Percentiles rank a stretch among this genome's conserved stretches.
Conservation (phyloP, 768 basidiomycete genomes). For the Saitozyma podzolica region DNA sequence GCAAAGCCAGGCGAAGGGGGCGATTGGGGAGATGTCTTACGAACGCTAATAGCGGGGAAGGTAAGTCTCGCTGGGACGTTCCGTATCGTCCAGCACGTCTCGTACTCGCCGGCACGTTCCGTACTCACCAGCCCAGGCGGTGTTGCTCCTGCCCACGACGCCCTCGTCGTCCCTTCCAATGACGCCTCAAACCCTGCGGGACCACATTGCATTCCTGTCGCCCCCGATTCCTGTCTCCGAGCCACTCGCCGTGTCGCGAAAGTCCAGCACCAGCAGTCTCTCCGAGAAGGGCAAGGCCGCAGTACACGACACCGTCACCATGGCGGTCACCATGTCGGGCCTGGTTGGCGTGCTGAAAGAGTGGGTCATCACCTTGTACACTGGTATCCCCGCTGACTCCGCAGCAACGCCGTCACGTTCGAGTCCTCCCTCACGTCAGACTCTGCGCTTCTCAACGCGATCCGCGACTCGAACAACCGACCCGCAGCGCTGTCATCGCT, state of each 20-base stretch:
- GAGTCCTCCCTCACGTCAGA: slow-evolving; percentile 56
- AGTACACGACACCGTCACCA: slow-evolving; percentile 5
- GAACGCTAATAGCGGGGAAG: slow-evolving; percentile 45
- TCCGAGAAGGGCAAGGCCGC: slow-evolving; percentile 13
- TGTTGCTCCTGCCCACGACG: slow-evolving; percentile 72
- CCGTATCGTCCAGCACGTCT: too few relatives aligned
- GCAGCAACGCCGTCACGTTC: slow-evolving; percentile 55
- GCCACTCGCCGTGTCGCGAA: slow-evolving; percentile 40
- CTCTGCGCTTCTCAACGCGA: slow-evolving; percentile 24
- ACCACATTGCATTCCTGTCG: slow-evolving; percentile 75
- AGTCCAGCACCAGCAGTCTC: slow-evolving; percentile 12
- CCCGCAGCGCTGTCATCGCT: slow-evolving; percentile 30
- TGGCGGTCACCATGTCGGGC: slow-evolving; percentile 76
- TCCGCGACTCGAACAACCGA: slow-evolving; percentile 35
- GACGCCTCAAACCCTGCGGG: slow-evolving; percentile 73
- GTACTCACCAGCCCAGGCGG: slow-evolving; percentile 59
- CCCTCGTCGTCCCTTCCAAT: slow-evolving; percentile 60
- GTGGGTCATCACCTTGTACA: slow-evolving; percentile 55
- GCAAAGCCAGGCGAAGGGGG: slow-evolving; percentile 33
- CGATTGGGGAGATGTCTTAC: slow-evolving; percentile 47
- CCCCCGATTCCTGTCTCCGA: slow-evolving; percentile 52
- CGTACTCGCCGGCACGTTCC: slow-evolving; percentile 1
- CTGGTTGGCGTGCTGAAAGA: slow-evolving; percentile 68
- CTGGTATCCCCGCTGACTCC: slow-evolving; percentile 1
- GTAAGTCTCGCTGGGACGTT: slow-evolving; percentile 25